Evolutionary conservation across 2,329 filamentous ascomycete species (phyloP), one percentile per base, ranked within the genome.

Genomic region (Colletotrichum tanaceti): DNA sequence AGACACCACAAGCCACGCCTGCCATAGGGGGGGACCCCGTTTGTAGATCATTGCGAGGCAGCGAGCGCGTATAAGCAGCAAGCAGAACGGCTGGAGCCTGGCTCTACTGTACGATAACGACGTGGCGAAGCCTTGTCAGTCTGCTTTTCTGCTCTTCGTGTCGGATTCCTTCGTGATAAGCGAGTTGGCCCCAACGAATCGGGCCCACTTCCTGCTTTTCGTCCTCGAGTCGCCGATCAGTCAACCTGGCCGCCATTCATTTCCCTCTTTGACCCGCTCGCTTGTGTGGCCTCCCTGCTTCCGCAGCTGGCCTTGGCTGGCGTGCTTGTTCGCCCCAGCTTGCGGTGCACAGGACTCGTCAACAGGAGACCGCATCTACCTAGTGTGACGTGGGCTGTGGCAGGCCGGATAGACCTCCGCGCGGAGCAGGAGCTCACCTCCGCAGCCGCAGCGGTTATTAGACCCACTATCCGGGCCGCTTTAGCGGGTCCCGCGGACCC

Each of bases 381-480:
- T 7, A 7, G 22, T 4, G 39, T 10, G 10, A 18, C 11, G 39
- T 6, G 10, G n/a, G 14, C 10, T 9, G 14, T 32, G 16, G 22
- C 20, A 35, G 16, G 13, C 13, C 41, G 41, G 65, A 44, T 35
- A 20, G 1, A 32, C 55, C 47, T 60, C 50, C 55, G 20, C 22
- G 16, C 54, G 65, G 61, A 60, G 49, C 16, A 49, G 65, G 61
- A 60, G 49, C 16, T 55, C 1, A 50, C 14, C 55, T 65, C 62
- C 65, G 61, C 6, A 20, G 3, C n/a, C n/a, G n/a, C n/a, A n/a
- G n/a, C n/a, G n/a, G n/a, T n/a, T n/a, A n/a, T n/a, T n/a, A n/a
- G 65, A 18, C 13, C 39, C 13, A 13, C 10, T 18, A 7, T 10
- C 39, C 59, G 65, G 60, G 18, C 65, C 53, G 47, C 32, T 32